Evolutionary conservation across 2,329 filamentous ascomycete species (phyloP).

Genomic region (Westerdykella sp.): DNA sequence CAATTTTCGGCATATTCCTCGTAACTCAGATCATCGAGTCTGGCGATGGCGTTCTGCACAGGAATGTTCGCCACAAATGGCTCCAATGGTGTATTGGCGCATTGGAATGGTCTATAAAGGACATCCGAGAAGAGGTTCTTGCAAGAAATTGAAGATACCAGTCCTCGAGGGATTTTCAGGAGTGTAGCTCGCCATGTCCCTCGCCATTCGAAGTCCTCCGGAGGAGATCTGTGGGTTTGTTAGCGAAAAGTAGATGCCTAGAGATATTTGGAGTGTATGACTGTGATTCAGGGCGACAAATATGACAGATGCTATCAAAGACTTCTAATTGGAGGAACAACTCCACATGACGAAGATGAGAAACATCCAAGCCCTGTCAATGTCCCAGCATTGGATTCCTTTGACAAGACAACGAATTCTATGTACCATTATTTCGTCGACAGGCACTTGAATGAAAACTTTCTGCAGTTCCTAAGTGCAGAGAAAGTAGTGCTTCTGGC

Average conservation of each 20-base stretch:
- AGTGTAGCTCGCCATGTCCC: slow-evolving; percentile 81
- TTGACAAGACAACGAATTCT: too few species aligned
- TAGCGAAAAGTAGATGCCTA: slow-evolving; percentile 3
- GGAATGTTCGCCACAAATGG: slow-evolving; percentile 69
- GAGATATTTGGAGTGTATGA: not conserved
- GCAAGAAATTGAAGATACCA: slow-evolving; percentile 61
- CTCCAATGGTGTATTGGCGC: slow-evolving; percentile 65
- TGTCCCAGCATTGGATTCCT: too few species aligned
- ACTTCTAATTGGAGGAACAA: not conserved
- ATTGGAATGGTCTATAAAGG: slow-evolving; percentile 83
- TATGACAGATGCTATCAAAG: not conserved
- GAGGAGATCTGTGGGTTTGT: slow-evolving; percentile 35
- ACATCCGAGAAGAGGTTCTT: slow-evolving; percentile 80
- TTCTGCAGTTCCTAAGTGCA: too few species aligned
- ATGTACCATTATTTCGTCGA: too few species aligned
- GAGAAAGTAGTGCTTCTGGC: not conserved
- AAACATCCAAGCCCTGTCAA: not conserved
- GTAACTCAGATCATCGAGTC: slow-evolving; percentile 61
- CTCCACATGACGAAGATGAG: not conserved
- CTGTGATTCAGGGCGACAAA: not conserved
- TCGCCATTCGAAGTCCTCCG: slow-evolving; percentile 57
- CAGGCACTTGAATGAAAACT: too few species aligned
- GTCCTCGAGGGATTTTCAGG: slow-evolving; percentile 52
- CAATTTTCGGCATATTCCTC: slow-evolving; percentile 69
- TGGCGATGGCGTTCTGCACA: slow-evolving; percentile 62